Base-by-base conservation (phyloP, 1,284 basidiomycete species). In the Ceratobasidium theobromae region DNA sequence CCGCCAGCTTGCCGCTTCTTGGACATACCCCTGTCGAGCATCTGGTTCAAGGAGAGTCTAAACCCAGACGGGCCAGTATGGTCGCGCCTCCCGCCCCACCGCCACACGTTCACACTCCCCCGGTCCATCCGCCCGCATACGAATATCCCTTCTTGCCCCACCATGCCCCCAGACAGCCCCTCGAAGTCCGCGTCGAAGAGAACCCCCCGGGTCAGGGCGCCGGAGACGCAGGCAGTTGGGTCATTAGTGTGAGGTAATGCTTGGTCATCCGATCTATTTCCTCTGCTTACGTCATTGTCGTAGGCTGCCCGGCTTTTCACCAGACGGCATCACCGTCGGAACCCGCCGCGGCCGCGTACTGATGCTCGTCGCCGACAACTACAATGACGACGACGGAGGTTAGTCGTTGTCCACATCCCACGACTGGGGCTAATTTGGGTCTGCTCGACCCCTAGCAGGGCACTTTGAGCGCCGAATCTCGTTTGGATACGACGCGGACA, bases 381-480 rank as follows among this genome's bases (percentile, higher is more conserved):
- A 60, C 43, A 49, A 48, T 27, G 57, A 60, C 28, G 32, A 35
- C 25, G 57, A 60, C 35, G 57, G 57, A 28, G 57, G 57, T 60
- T 14, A 49, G 57, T 60, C 1, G 18, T 32, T 25, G 27, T n/a
- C 3, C 30, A 3, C 40, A 30, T n/a, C 35, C 8, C 35, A 16
- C 35, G 16, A 16, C 16, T 8, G 9, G 35, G 16, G 30, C 16
- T 48, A 30, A 2, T 35, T 11, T 9, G n/a, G 2, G 2, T 18
- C 43, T 12, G n/a, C 27, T 33, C 11, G 3, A 35, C 32, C 14
- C 8, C 33, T 28, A 49, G 57, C 70, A 85, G 85, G 86, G 53
- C 87, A 89, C 71, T 89, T 89, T 74, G 87, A 89, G 72, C 83
- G 86, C 21, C 83, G 86, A 16, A 84, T 89, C 18, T 82, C 84